Percentiles rank a stretch among this genome's conserved stretches.
Conservation (phyloP, 148 eudicot genomes). For the Rhododendron ovatum region DNA sequence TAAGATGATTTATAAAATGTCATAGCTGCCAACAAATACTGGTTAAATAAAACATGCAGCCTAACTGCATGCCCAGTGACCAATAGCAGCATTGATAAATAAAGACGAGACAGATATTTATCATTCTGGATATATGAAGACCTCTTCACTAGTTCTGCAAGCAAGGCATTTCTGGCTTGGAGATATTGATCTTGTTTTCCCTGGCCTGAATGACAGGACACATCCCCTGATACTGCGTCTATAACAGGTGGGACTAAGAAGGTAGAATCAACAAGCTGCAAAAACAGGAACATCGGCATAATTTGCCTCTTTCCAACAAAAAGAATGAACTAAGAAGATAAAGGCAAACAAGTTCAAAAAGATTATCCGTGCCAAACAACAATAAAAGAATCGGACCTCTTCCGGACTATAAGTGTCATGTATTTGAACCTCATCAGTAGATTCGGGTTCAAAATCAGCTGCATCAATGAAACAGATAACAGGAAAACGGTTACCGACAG, state of each 20-base stretch:
- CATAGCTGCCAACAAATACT: neutral
- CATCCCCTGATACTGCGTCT: neutral
- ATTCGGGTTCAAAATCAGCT: conserved; percentile 1
- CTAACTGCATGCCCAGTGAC: neutral
- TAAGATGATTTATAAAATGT: conserved; percentile 10
- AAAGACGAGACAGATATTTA: neutral
- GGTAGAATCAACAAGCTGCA: neutral
- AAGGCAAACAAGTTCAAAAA: neutral
- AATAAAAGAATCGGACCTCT: neutral
- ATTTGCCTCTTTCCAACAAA: neutral
- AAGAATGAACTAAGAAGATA: neutral
- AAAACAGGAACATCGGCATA: neutral
- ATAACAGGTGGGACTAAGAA: neutral
- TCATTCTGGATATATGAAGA: neutral
- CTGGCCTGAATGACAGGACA: neutral
- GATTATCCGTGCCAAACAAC: neutral
- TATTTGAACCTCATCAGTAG: neutral
- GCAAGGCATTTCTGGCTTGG: neutral
- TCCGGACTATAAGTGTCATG: neutral
- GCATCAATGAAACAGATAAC: neutral
- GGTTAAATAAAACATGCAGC: neutral
- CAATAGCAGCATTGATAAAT: neutral
- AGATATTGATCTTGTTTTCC: neutral
- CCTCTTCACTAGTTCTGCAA: neutral
- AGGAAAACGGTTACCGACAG: neutral